phyloP scores from a whole-genome alignment of 257 asterid genomes.

The Forsythia viridissima region DNA sequence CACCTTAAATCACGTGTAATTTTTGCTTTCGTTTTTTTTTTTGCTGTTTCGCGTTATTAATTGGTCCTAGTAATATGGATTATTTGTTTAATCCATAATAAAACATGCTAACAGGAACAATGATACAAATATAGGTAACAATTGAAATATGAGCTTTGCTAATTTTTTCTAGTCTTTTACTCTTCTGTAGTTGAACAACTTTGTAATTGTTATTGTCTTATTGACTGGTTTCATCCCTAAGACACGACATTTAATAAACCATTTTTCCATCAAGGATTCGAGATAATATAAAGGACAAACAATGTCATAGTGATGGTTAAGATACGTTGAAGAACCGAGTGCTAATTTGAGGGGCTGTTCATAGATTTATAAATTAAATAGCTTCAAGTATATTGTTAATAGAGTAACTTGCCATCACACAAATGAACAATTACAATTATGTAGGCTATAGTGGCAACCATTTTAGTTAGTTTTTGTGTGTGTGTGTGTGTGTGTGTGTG shows the following conservation, averaged over 20 bases:
- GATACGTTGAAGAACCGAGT: not conserved
- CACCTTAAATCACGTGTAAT: too few relatives aligned
- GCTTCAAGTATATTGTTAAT: not conserved
- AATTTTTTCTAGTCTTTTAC: too few relatives aligned
- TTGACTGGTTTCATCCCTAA: not conserved
- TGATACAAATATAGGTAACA: too few relatives aligned
- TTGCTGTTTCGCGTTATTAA: too few relatives aligned
- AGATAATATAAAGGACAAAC: too few relatives aligned
- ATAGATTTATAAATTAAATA: too few relatives aligned
- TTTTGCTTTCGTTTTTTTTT: too few relatives aligned
- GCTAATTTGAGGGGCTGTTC: not conserved
- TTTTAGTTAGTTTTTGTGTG: not conserved
- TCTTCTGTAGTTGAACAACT: too few relatives aligned
- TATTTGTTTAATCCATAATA: too few relatives aligned
- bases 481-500: not conserved
- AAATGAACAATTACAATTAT: not conserved
- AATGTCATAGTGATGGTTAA: not conserved
- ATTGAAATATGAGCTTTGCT: not conserved
- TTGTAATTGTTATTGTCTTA: not conserved
- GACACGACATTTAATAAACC: not conserved
- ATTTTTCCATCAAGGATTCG: not conserved
- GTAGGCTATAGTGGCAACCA: too few relatives aligned
- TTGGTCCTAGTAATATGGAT: too few relatives aligned
- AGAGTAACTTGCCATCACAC: not conserved
- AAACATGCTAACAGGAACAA: not conserved